Evolutionary conservation across 257 asterid genomes (phyloP).

Genomic region (Solanum chmielewskii): DNA sequence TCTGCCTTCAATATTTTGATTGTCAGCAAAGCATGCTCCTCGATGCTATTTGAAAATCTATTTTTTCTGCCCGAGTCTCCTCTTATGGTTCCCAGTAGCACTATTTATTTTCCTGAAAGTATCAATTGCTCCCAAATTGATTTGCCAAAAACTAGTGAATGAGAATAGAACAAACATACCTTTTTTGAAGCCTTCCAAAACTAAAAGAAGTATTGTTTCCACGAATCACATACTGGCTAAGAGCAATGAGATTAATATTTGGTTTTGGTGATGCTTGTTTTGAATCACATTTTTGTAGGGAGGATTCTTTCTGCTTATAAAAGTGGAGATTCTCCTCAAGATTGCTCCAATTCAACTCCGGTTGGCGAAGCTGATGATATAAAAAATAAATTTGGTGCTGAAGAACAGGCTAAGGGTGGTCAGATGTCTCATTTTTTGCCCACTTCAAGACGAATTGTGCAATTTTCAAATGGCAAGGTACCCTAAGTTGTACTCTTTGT

Average conservation of each 20-base stretch:
- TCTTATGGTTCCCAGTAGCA: background rate
- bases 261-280: background rate
- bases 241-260: background rate
- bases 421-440: slow-evolving; percentile 79
- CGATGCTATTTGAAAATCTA: background rate
- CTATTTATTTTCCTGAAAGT: background rate
- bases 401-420: slow-evolving; percentile 23
- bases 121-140: background rate
- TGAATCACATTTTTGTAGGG: slow-evolving; percentile 29
- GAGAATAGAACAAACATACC: background rate
- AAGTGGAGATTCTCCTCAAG: slow-evolving; percentile 29
- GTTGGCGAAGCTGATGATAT: slow-evolving; percentile 20
- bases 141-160: background rate
- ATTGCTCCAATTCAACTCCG: slow-evolving; percentile 9
- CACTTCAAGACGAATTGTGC: slow-evolving; percentile 91
- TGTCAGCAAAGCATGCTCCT: background rate
- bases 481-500: background rate
- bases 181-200: background rate
- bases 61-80: background rate
- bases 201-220: background rate
- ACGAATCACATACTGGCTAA: background rate
- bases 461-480: slow-evolving; percentile 90
- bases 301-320: slow-evolving; percentile 60
- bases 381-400: slow-evolving; percentile 8
- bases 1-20: background rate